phyloP scores from a whole-genome alignment of 2,329 filamentous ascomycete species.

The Ophidiomyces ophidiicola region DNA sequence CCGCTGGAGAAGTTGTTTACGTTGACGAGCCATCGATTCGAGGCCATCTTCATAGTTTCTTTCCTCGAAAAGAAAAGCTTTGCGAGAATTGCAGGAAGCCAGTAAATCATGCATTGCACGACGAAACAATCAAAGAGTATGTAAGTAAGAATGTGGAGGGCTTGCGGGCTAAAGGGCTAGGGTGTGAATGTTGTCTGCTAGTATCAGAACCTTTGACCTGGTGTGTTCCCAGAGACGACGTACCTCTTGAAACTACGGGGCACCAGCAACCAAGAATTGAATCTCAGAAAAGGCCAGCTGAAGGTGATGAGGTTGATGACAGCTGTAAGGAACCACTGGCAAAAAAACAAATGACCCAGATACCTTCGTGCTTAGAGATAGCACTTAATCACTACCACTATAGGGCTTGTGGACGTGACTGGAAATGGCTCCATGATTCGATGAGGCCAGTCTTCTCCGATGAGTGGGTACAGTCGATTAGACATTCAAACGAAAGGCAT shows the following conservation, averaged over 20 bases:
- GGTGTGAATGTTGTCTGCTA: constrained; percentile 5
- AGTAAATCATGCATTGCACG: background rate
- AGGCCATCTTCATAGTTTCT: constrained; percentile 21
- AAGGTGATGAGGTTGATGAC: background rate
- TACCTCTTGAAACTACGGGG: too few species aligned
- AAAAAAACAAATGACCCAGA: constrained; percentile 8
- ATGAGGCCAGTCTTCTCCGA: constrained; percentile 19
- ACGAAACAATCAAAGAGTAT: background rate
- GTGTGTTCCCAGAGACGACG: background rate
- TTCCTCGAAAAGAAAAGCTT: constrained; percentile 6
- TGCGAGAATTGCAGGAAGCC: constrained; percentile 24
- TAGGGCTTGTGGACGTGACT: constrained; percentile 23
- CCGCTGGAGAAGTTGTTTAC: constrained; percentile 20
- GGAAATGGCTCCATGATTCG: constrained; percentile 26
- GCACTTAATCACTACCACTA: constrained; percentile 23
- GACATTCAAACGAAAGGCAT: constrained; percentile 23
- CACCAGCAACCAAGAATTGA: too few species aligned
- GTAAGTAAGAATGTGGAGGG: background rate
- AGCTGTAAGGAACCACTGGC: background rate
- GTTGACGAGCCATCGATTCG: constrained; percentile 28
- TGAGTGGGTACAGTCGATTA: constrained; percentile 12
- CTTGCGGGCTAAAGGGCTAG: background rate
- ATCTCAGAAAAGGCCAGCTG: constrained; percentile 2
- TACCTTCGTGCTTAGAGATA: constrained; percentile 19
- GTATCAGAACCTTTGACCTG: constrained; percentile 6